Percentiles rank a stretch among this genome's conserved stretches.
Evolutionary conservation across 805 yeast species (phyloP).

Genomic region (Suhomyces canberraensis): DNA sequence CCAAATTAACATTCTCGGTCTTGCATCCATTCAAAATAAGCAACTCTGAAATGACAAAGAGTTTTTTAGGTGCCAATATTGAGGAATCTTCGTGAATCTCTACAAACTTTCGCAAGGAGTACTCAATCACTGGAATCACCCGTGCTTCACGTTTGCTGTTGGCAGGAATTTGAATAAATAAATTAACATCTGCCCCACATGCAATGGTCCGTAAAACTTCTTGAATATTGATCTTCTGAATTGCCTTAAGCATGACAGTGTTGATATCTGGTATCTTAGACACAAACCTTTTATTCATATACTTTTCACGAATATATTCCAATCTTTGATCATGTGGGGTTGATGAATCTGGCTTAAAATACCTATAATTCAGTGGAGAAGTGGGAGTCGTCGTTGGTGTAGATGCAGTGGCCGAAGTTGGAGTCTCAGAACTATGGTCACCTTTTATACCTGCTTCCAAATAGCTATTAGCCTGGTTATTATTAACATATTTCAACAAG

Average conservation of each 20-base stretch:
- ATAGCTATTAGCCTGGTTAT: conserved; percentile 52
- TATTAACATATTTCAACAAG: conserved; percentile 52
- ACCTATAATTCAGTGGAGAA: not conserved
- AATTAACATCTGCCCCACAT: conserved; percentile 47
- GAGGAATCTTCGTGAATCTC: conserved; percentile 13
- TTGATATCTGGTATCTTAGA: conserved; percentile 18
- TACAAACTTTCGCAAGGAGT: conserved; percentile 48
- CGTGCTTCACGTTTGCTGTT: conserved; percentile 16
- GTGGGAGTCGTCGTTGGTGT: not conserved
- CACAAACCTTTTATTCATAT: conserved; percentile 50
- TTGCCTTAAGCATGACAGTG: conserved; percentile 47
- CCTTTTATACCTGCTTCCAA: conserved; percentile 47
- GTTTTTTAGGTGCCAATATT: conserved; percentile 9
- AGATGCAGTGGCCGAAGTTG: not conserved
- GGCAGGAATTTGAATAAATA: conserved; percentile 33
- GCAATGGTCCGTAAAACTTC: conserved; percentile 43
- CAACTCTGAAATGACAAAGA: conserved; percentile 54
- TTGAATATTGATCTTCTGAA: conserved; percentile 47
- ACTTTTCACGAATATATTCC: conserved; percentile 64
- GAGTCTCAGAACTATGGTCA: conserved; percentile 1
- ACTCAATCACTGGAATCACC: conserved; percentile 36
- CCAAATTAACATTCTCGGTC: conserved; percentile 32
- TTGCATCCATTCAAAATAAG: conserved; percentile 55
- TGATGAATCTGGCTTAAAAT: conserved; percentile 25
- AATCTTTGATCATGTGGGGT: conserved; percentile 48